Conservation (phyloP, 2,329 filamentous ascomycete genomes). For the Cladobotryum mycophilum region DNA sequence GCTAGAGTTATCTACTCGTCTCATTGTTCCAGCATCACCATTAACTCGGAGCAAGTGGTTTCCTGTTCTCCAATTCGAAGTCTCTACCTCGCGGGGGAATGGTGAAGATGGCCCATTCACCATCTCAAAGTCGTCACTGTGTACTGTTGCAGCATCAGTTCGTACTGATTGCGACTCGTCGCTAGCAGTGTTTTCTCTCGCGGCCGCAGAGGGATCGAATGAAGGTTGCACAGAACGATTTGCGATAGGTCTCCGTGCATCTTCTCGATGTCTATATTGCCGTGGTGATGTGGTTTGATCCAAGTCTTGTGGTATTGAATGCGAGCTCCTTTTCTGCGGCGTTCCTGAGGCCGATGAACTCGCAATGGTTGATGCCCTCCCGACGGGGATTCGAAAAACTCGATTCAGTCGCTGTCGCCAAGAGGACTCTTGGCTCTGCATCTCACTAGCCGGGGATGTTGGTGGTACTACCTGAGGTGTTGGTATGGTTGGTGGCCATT, state of each 20-base stretch:
- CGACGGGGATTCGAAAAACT: slow-evolving; percentile 24
- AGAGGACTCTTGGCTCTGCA: slow-evolving; percentile 14
- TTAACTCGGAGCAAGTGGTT: neutral
- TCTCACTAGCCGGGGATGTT: neutral
- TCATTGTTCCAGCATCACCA: neutral
- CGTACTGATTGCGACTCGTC: slow-evolving; percentile 17
- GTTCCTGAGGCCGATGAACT: slow-evolving; percentile 20
- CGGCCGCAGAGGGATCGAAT: neutral
- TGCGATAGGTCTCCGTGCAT: neutral
- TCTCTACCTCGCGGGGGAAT: neutral
- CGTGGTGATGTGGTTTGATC: neutral
- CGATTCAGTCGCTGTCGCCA: slow-evolving; percentile 24
- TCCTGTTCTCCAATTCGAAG: neutral
- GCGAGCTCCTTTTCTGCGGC: slow-evolving; percentile 4
- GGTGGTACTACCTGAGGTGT: neutral
- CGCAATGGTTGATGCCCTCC: slow-evolving; percentile 30
- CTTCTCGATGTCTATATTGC: neutral
- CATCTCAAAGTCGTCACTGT: slow-evolving; percentile 29
- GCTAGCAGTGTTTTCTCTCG: neutral
- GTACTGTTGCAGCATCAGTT: slow-evolving; percentile 29
- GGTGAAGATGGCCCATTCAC: slow-evolving; percentile 4
- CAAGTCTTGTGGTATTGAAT: neutral
- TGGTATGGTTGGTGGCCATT: neutral
- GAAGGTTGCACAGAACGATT: neutral
- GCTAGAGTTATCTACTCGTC: neutral